Evolutionary conservation across 768 basidiomycete genomes (phyloP).

Genomic region (Suillus ampliporus): DNA sequence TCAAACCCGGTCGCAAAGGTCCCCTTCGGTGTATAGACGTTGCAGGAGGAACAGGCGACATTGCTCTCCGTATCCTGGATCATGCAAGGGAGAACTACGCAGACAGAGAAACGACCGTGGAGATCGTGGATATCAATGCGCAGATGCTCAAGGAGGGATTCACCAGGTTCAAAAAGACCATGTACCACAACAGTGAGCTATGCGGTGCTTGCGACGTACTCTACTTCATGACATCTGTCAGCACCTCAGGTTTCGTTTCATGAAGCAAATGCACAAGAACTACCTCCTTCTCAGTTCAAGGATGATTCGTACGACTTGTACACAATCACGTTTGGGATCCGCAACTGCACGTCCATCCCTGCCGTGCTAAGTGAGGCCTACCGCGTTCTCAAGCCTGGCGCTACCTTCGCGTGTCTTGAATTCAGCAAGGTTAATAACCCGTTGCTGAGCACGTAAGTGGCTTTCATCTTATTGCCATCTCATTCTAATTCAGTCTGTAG

Average conservation of each 20-base stretch:
- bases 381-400: conserved; percentile 95
- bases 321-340: conserved; percentile 98
- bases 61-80: conserved; percentile 93
- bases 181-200: conserved; percentile 93
- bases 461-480: not conserved
- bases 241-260: conserved; percentile 93
- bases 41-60: conserved; percentile 97
- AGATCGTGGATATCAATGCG: conserved; percentile 92
- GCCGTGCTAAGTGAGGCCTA: conserved; percentile 88
- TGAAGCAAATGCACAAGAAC: conserved; percentile 89
- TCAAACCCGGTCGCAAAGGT: conserved; percentile 79
- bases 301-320: conserved; percentile 92
- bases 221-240: conserved; percentile 35
- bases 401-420: conserved; percentile 93
- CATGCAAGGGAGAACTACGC: conserved; percentile 86
- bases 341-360: conserved; percentile 94
- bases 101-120: conserved; percentile 88
- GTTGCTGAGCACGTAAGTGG: conserved; percentile 78
- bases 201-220: conserved; percentile 1
- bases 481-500: conserved; percentile 46
- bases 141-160: conserved; percentile 95
- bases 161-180: conserved; percentile 91
- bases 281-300: conserved; percentile 69
- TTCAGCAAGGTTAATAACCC: conserved; percentile 94
- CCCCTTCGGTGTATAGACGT: conserved; percentile 89